Evolutionary conservation across 345 rosid genomes (phyloP).

Genomic region (Cochlearia excelsa): DNA sequence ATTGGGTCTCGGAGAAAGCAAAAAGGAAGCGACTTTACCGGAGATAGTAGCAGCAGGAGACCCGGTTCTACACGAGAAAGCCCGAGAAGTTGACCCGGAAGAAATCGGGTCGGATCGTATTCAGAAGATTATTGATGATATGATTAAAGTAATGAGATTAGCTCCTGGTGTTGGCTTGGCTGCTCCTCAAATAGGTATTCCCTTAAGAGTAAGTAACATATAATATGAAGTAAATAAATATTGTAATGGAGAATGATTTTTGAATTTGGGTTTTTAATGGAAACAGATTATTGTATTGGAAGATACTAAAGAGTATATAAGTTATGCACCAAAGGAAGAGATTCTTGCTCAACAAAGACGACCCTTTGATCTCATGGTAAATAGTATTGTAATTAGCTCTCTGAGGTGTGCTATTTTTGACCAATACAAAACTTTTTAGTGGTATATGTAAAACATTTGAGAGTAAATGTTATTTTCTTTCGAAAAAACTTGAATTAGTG

Average conservation of each 20-base stretch:
- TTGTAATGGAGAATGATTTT: not conserved
- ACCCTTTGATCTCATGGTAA: slow-evolving; percentile 84
- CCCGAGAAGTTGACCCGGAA: slow-evolving; percentile 63
- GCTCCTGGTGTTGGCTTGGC: slow-evolving; percentile 97
- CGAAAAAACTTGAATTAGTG: too few relatives aligned
- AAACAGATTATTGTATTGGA: slow-evolving; percentile 81
- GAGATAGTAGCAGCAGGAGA: slow-evolving; percentile 81
- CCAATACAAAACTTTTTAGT: too few relatives aligned
- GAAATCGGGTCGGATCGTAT: slow-evolving; percentile 80
- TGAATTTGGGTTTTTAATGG: not conserved
- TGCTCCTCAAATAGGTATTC: slow-evolving; percentile 91
- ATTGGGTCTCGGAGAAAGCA: slow-evolving; percentile 67
- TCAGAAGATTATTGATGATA: slow-evolving; percentile 78
- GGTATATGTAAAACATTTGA: too few relatives aligned
- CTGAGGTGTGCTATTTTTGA: too few relatives aligned
- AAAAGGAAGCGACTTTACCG: slow-evolving; percentile 51
- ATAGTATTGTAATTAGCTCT: too few relatives aligned
- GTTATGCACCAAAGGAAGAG: slow-evolving; percentile 79
- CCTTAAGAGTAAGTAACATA: slow-evolving; percentile 46
- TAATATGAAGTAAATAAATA: too few relatives aligned
- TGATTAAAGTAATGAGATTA: slow-evolving; percentile 67
- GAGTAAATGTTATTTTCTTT: too few relatives aligned
- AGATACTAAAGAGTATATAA: slow-evolving; percentile 76
- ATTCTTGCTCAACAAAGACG: slow-evolving; percentile 64
- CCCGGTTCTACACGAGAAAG: slow-evolving; percentile 84